phyloP scores from a whole-genome alignment of 2,329 filamentous ascomycete genomes.

The Amylocarpus encephaloides region DNA sequence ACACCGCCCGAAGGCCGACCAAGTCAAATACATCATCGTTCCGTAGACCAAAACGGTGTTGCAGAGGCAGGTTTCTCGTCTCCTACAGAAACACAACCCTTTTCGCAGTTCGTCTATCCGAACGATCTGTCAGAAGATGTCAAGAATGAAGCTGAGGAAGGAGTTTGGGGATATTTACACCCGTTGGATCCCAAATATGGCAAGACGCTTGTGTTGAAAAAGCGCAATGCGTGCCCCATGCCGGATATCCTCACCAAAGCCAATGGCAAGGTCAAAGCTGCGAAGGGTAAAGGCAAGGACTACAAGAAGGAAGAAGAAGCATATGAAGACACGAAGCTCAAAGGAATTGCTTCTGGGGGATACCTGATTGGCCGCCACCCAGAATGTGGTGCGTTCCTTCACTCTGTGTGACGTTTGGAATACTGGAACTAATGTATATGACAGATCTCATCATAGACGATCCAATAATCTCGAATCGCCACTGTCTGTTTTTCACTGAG shows the following conservation, averaged over 20 bases:
- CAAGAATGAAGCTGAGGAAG: conserved; percentile 65
- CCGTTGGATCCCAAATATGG: conserved; percentile 68
- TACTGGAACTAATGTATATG: not conserved
- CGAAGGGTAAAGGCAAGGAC: conserved; percentile 40
- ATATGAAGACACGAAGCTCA: conserved; percentile 56
- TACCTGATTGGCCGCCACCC: conserved; percentile 90
- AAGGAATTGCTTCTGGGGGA: conserved; percentile 64
- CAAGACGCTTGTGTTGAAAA: conserved; percentile 67
- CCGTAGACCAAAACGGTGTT: conserved; percentile 35
- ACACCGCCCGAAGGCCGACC: conserved; percentile 59
- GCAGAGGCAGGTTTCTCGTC: conserved; percentile 36
- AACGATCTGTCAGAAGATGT: conserved; percentile 73
- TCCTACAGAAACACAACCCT: conserved; percentile 68
- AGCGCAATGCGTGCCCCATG: conserved; percentile 62
- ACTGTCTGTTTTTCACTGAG: conserved; percentile 62
- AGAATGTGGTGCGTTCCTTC: conserved; percentile 69
- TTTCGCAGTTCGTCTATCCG: conserved; percentile 75
- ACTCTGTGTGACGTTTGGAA: conserved; percentile 1
- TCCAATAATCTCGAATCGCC: conserved; percentile 80
- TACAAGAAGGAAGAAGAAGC: conserved; percentile 49
- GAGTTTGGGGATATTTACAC: conserved; percentile 93
- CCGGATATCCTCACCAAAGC: conserved; percentile 40
- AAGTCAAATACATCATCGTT: conserved; percentile 43
- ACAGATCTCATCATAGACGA: conserved; percentile 69
- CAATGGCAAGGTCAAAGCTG: conserved; percentile 29